These are phyloP conservation scores for Beta corolliflora DNA, from an alignment of 179 eudicot genomes.

Conservation along the genomic window DNA sequence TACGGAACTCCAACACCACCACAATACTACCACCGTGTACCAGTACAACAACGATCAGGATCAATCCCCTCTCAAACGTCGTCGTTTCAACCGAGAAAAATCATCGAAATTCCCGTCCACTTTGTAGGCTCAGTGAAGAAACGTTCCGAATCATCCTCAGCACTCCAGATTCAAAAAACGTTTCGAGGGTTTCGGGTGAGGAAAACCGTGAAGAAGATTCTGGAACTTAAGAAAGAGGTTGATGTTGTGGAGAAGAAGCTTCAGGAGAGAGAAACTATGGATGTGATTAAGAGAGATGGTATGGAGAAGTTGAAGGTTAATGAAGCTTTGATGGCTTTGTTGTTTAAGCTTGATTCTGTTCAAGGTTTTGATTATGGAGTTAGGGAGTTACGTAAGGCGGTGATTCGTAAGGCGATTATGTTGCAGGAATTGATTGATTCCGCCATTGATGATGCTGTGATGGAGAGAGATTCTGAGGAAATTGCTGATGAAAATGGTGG, in stretches of 20 bases:
- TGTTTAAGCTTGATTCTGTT: conserved; percentile 68
- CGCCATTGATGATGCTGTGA: conserved; percentile 20
- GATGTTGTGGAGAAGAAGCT: conserved; percentile 22
- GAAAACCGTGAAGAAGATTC: conserved; percentile 50
- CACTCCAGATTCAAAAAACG: conserved; percentile 61
- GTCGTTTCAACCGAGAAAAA: not conserved
- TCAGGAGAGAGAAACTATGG: conserved; percentile 27
- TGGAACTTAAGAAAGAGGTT: conserved; percentile 37
- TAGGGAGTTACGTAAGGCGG: conserved; percentile 58
- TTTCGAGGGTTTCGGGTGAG: conserved; percentile 67
- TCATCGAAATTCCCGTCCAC: conserved; percentile 10
- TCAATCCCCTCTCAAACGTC: too few species aligned
- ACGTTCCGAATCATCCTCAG: conserved; percentile 23
- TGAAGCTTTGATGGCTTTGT: conserved; percentile 55
- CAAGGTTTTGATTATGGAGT: conserved; percentile 49
- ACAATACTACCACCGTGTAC: too few species aligned
- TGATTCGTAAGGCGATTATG: conserved; percentile 52
- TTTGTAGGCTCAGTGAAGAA: conserved; percentile 34
- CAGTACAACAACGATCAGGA: too few species aligned
- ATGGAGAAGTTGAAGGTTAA: conserved; percentile 25
- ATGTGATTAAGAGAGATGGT: conserved; percentile 35
- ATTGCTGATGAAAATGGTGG: not conserved
- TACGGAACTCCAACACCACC: not conserved
- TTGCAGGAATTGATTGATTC: conserved; percentile 64
- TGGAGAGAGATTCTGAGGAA: not conserved